phyloP scores from a whole-genome alignment of 441 rosid species.

The Manihot esculenta region DNA sequence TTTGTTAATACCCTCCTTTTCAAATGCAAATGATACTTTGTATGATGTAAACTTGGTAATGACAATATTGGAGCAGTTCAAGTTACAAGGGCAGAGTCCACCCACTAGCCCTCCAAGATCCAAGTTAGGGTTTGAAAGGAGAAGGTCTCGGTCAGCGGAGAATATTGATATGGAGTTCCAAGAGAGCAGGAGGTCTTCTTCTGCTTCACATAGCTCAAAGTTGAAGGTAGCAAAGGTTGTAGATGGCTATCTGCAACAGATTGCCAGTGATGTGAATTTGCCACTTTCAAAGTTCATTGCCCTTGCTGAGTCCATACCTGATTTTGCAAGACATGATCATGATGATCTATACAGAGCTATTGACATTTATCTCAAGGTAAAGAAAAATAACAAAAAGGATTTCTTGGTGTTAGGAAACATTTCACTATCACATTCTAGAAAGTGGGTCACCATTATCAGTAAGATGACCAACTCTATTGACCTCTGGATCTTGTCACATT shows the following conservation, averaged over 20 bases:
- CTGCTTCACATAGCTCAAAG: conserved; percentile 71
- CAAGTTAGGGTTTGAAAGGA: conserved; percentile 66
- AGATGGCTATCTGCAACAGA: conserved; percentile 79
- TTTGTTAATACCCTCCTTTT: conserved; percentile 64
- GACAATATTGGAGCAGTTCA: conserved; percentile 64
- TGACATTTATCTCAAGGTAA: conserved; percentile 90
- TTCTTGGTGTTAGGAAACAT: conserved; percentile 20
- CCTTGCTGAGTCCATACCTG: conserved; percentile 81
- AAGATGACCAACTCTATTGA: conserved; percentile 58
- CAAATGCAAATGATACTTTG: conserved; percentile 43
- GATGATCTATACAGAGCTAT: conserved; percentile 91
- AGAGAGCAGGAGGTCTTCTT: conserved; percentile 82
- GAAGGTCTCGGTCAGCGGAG: conserved; percentile 90
- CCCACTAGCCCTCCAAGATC: conserved; percentile 61
- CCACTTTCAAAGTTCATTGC: conserved; percentile 59
- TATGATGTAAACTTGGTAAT: conserved; percentile 75
- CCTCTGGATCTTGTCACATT: conserved; percentile 29
- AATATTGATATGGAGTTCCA: conserved; percentile 75
- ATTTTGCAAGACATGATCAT: conserved; percentile 65
- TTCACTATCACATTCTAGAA: conserved; percentile 31
- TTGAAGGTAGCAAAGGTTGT: conserved; percentile 72
- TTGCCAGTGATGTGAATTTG: conserved; percentile 71
- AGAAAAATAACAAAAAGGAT: background rate
- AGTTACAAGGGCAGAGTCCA: conserved; percentile 57
- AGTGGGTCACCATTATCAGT: conserved; percentile 36